These are phyloP conservation scores for Circinella umbellata DNA, from an alignment of 371 early-diverging fungal species.

Conservation along the genomic window DNA sequence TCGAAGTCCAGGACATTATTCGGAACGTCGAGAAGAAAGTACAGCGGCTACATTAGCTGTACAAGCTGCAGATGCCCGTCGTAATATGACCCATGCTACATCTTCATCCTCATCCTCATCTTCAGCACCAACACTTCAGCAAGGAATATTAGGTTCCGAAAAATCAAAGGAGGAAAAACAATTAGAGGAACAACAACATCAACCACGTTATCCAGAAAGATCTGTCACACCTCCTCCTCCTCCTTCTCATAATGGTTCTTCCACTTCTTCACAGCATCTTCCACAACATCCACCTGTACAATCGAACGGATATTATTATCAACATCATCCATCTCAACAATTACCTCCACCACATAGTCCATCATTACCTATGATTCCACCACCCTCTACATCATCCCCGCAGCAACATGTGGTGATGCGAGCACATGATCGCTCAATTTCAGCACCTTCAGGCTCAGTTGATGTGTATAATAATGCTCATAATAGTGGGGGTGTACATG, in stretches of 20 bases:
- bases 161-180: not conserved
- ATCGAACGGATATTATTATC: constrained; percentile 4
- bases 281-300: not conserved
- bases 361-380: constrained; percentile 1
- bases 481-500: not conserved
- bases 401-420: constrained; percentile 11
- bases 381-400: not conserved
- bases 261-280: not conserved
- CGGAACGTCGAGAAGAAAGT: constrained; percentile 39
- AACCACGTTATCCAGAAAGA: not conserved
- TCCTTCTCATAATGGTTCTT: not conserved
- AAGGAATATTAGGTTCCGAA: too few species aligned
- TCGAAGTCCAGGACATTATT: constrained; percentile 90
- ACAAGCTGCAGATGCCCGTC: not conserved
- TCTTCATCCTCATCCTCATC: constrained; percentile 1
- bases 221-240: not conserved
- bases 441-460: constrained; percentile 18
- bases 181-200: not conserved
- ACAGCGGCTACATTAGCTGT: not conserved
- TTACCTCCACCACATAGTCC: not conserved
- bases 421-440: constrained; percentile 18
- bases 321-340: not conserved
- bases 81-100: not conserved
- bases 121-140: not conserved
- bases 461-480: constrained; percentile 8